Conservation (phyloP, 257 asterid species). For the Fraxinus quadrangulata region DNA sequence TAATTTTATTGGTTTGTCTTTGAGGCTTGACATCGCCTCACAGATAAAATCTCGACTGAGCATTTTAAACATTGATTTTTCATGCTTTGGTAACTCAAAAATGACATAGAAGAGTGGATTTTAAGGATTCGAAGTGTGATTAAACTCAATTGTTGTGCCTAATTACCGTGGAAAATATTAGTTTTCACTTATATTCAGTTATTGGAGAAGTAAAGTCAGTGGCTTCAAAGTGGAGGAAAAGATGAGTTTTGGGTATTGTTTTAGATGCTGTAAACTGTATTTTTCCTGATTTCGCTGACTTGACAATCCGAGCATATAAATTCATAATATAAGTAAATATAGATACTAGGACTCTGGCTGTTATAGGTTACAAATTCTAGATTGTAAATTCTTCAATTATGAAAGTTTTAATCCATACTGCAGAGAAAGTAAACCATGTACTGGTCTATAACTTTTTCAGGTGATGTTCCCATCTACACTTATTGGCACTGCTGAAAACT, state of each 20-base stretch:
- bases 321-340: not conserved
- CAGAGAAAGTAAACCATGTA: not conserved
- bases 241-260: not conserved
- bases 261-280: not conserved
- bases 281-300: not conserved
- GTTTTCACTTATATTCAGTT: not conserved
- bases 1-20: too few species aligned
- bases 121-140: not conserved
- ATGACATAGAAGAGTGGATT: not conserved
- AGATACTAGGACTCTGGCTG: not conserved
- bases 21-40: too few species aligned
- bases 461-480: conserved; percentile 95
- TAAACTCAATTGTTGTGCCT: not conserved
- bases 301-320: not conserved
- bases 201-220: not conserved
- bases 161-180: not conserved
- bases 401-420: not conserved
- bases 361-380: not conserved
- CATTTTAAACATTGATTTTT: too few species aligned
- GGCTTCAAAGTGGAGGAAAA: not conserved
- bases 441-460: conserved; percentile 41
- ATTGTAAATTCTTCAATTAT: not conserved
- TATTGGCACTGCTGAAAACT: conserved; percentile 90
- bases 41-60: too few species aligned
- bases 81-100: not conserved